Evolutionary conservation across 495 filamentous ascomycete species (phyloP), one percentile per base, ranked within the genome.

Genomic region (Pyrenula aspistea): DNA sequence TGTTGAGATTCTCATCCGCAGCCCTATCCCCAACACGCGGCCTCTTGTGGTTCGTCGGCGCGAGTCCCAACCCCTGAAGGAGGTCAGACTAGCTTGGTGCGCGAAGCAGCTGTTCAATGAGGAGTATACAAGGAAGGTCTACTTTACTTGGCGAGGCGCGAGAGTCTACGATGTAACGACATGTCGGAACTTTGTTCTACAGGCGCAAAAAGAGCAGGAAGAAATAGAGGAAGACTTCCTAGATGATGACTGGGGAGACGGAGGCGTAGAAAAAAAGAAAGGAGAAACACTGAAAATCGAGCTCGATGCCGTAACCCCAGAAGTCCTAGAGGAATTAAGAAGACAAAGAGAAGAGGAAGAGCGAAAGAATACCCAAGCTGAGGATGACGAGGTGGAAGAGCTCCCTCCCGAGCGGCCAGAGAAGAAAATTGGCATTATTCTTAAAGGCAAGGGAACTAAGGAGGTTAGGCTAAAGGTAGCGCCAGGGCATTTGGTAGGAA

Each of bases 131-230:
- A 66, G 68, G 22, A 64, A 71, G 4, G 70, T 96, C 10, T 87
- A 89, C 61, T 68, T 96, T 15, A 92, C 87, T 1, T 95, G 89
- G 86, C 85, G 82, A 54, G 80, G 82, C 8, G 82, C 81, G 51
- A 80, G 83, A 57, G 64, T 95, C 1, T 94, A 83, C 61, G 81
- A 87, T 57, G 74, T 83, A 25, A 87, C 85, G 22, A 91, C 84
- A 3, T 86, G 87, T 59, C 79, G 74, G 53, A 84, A 84, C 25
- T 75, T 87, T 55, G 86, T 76, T 24, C 77, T 83, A 25, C 73
- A 62, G 12, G 65, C 78, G 2, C 73, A 75, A 55, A 59, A 58
- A n/a, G 52, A 71, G 11, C 71, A 71, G 59, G 12, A 42, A 12
- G 24, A 21, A 50, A 53, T 54, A 65, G 2, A 62, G 73, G 52